phyloP scores from a whole-genome alignment of 2,329 filamentous ascomycete genomes.

The Pseudocercospora cruenta region DNA sequence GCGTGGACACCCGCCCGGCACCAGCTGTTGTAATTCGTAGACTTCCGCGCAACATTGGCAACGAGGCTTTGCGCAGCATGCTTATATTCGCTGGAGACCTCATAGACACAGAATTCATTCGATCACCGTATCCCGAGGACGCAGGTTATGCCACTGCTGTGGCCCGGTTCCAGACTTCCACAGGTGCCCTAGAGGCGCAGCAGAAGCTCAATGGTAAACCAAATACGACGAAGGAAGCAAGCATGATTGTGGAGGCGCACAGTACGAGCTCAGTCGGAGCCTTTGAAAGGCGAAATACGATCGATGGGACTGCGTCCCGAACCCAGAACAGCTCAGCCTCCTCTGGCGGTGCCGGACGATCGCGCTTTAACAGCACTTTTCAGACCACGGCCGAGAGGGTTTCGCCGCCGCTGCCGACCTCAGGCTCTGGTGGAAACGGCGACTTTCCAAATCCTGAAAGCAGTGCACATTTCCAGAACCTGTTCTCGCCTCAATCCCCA shows the following conservation, averaged over 20 bases:
- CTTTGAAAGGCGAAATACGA: conserved; percentile 53
- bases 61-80: conserved; percentile 64
- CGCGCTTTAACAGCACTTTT: conserved; percentile 66
- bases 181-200: conserved; percentile 63
- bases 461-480: conserved; percentile 59
- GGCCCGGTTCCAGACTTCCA: conserved; percentile 60
- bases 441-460: conserved; percentile 64
- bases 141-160: conserved; percentile 60
- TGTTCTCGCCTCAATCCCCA: conserved; percentile 75
- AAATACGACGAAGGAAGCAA: conserved; percentile 63
- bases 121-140: conserved; percentile 59
- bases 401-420: conserved; percentile 56
- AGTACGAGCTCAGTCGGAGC: conserved; percentile 27
- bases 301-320: conserved; percentile 52
- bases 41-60: conserved; percentile 61
- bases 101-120: conserved; percentile 61
- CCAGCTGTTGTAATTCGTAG: conserved; percentile 60
- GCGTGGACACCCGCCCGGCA: conserved; percentile 23
- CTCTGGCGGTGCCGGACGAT: conserved; percentile 44
- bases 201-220: conserved; percentile 64
- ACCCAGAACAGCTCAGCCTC: conserved; percentile 51
- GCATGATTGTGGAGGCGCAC: conserved; percentile 62
- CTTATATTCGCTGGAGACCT: conserved; percentile 68
- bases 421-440: conserved; percentile 56
- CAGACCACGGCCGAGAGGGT: conserved; percentile 62